Conservation (phyloP, 352 stramenopile species). For the Globisporangium viniferum region DNA sequence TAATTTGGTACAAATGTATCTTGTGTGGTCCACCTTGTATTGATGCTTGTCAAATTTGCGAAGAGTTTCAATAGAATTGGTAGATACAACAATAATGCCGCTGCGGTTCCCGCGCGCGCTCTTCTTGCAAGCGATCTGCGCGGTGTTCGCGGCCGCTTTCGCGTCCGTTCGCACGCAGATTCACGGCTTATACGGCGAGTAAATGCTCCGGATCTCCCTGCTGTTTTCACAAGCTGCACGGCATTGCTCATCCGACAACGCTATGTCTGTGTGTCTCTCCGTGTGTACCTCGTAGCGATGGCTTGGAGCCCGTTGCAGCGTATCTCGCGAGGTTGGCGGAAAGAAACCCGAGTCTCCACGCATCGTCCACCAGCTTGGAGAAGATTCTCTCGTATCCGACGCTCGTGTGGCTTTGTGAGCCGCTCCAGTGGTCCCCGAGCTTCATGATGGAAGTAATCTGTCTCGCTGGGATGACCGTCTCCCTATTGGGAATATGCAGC, state of each 20-base stretch:
- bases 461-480: conserved; percentile 28
- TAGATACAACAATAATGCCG: neutral
- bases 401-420: conserved; percentile 51
- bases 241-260: neutral
- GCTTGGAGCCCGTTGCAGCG: conserved; percentile 52
- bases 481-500: conserved; percentile 28
- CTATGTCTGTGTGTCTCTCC: neutral
- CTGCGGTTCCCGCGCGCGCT: conserved; percentile 30
- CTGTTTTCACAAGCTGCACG: neutral
- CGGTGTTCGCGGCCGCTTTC: conserved; percentile 61
- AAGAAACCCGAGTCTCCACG: conserved; percentile 8
- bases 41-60: neutral
- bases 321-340: conserved; percentile 41
- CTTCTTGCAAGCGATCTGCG: conserved; percentile 46
- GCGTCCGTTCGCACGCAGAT: conserved; percentile 81
- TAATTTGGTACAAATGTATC: conserved; percentile 1
- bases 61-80: neutral
- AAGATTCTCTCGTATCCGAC: conserved; percentile 41
- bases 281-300: conserved; percentile 28
- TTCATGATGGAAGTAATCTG: conserved; percentile 41
- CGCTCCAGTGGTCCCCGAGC: conserved; percentile 38
- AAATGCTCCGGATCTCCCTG: conserved; percentile 20
- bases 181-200: conserved; percentile 73
- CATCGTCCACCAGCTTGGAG: conserved; percentile 16
- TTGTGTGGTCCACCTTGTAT: conserved; percentile 1